These are phyloP conservation scores for Teratosphaeria gauchensis DNA, from an alignment of 2,329 filamentous ascomycete species.

Conservation along the genomic window DNA sequence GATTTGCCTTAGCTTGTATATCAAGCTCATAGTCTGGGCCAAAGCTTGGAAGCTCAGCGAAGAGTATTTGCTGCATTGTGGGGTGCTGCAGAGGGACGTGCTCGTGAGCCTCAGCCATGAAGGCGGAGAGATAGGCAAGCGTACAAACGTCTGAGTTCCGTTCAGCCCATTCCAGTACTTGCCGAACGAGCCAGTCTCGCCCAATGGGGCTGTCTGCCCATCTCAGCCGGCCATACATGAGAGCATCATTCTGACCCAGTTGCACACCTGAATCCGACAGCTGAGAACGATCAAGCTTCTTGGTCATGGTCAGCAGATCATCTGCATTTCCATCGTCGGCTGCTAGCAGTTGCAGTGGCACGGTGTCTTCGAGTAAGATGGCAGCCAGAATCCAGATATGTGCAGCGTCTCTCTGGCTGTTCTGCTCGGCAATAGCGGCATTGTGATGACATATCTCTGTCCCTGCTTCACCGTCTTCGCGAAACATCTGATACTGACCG, in stretches of 20 bases:
- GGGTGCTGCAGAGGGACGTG: not conserved
- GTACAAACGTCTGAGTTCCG: conserved; percentile 53
- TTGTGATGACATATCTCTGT: conserved; percentile 79
- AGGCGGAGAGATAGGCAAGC: conserved; percentile 55
- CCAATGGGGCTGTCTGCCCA: conserved; percentile 51
- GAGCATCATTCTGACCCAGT: not conserved
- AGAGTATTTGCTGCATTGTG: not conserved
- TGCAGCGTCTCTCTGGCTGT: conserved; percentile 61
- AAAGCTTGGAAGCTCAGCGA: conserved; percentile 1
- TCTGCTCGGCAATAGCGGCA: conserved; percentile 61
- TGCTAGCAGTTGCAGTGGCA: conserved; percentile 43
- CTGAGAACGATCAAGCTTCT: not conserved
- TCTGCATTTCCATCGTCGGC: not conserved
- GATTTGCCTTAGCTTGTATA: not conserved
- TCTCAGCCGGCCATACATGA: conserved; percentile 13
- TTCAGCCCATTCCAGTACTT: conserved; percentile 52
- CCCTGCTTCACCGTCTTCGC: conserved; percentile 45
- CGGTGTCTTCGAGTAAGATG: conserved; percentile 65
- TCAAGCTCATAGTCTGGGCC: not conserved
- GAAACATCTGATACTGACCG: conserved; percentile 71
- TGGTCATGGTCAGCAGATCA: conserved; percentile 2
- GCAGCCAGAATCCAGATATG: conserved; percentile 77
- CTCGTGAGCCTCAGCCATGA: conserved; percentile 41
- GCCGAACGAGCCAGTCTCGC: conserved; percentile 45
- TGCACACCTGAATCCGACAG: not conserved